Base-by-base conservation (phyloP, 306 rosid genomes). In the Aeschynomene evenia region DNA sequence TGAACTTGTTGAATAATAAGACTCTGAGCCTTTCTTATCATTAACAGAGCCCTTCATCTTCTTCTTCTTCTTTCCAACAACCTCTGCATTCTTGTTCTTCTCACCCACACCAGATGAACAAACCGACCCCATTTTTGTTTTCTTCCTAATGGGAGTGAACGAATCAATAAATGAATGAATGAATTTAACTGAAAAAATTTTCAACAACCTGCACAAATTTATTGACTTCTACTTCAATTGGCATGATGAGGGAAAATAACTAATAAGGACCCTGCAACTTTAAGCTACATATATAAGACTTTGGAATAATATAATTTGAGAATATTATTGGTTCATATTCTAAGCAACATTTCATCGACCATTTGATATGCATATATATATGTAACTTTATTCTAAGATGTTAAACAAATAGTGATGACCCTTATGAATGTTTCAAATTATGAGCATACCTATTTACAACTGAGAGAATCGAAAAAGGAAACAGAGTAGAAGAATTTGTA, bases 61-160 rank as follows among this genome's bases (percentile, higher is more conserved):
- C 72, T 77, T 75, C 59, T 81, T 88, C 66, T 75, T 58, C 36
- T 63, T 84, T 68, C 26, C 56, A 63, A 34, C 72, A 64, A 23
- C 3, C 40, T 57, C 74, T 33, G 4, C 46, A 58, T 58, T 70
- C 66, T 61, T 70, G 66, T 45, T 74, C 51, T 61, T 76, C 75
- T 70, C 75, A 22, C 22, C 62, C 50, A 61, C 66, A 33, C 85
- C 82, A 0, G 81, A 80, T 4, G 94, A 78, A 45, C 98, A 89
- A 51, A 87, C 81, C 29, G 79, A 91, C 24, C 96, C 98, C 98
- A 92, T 92, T 72, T 46, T 66, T 31, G 5, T 33, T 33, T 66
- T 31, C 6, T 33, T 33, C 77, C 40, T 1, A 63, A 58, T 29
- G 20, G 10, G 9, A 60, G 49, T 14, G 19, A 80, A 43, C 14